A percentile compares a stretch with the other conserved stretches of the same genome.
These are phyloP conservation scores for Stropharia rugosoannulata DNA, from an alignment of 768 basidiomycete species.

Conservation along the genomic window DNA sequence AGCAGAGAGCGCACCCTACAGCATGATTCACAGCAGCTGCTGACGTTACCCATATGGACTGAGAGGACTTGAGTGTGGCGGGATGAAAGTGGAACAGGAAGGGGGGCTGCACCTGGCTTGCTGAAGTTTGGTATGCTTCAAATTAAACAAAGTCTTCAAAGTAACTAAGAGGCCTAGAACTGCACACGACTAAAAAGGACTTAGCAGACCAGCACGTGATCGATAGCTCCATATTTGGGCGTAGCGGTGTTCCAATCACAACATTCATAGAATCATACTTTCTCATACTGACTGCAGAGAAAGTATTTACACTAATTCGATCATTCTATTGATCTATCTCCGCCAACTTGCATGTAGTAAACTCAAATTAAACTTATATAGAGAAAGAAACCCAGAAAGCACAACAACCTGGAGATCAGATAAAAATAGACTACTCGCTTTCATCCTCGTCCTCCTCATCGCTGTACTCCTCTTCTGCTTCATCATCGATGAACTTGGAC, in stretches of 20 bases:
- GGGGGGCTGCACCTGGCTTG: background rate
- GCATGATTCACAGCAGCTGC: slow-evolving; percentile 84
- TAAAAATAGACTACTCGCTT: slow-evolving; percentile 38
- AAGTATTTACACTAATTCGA: too few relatives aligned
- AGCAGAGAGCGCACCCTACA: slow-evolving; percentile 48
- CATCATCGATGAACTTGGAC: slow-evolving; percentile 62
- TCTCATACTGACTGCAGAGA: background rate
- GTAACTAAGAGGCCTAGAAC: background rate
- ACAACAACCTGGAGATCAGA: too few relatives aligned
- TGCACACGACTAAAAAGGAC: background rate
- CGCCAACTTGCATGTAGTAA: too few relatives aligned
- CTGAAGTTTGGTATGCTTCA: slow-evolving; percentile 7
- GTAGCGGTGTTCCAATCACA: background rate
- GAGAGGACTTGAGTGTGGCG: slow-evolving; percentile 3
- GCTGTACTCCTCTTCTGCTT: slow-evolving; percentile 54
- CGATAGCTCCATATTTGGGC: background rate
- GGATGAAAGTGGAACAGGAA: slow-evolving; percentile 10
- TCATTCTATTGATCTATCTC: too few relatives aligned
- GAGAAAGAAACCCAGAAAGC: too few relatives aligned
- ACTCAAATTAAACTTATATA: too few relatives aligned
- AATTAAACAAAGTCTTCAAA: slow-evolving; percentile 4
- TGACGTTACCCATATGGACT: slow-evolving; percentile 64
- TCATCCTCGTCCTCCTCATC: slow-evolving; percentile 52
- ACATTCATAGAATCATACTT: background rate
- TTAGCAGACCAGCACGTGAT: slow-evolving; percentile 2